Base-by-base conservation (phyloP, 768 basidiomycete species). In the Mycena vulgaris region DNA sequence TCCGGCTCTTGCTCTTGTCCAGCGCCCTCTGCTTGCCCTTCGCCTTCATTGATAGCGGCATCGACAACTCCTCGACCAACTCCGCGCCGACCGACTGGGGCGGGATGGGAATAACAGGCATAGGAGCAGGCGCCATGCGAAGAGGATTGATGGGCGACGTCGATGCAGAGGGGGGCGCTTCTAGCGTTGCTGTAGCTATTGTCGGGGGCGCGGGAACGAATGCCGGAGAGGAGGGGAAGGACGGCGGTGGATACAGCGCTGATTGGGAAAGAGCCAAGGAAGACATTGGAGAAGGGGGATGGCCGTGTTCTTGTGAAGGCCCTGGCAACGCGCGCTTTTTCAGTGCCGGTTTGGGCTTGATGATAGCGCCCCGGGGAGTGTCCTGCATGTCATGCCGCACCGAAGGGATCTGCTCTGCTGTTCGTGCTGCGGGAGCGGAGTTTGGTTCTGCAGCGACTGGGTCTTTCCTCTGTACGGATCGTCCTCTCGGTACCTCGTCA, bases 21-120 rank as follows among this genome's bases (percentile, higher is more conserved):
- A 17, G 21, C 35, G 30, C 57, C 33, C 28, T 53, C 16, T 70
- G 69, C 30, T 70, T 70, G 11, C 69, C 69, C 37, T 10, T 5
- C 23, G 69, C 69, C 27, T 66, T 66, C 17, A 21, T 39, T 13
- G 69, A 70, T 52, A 66, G 27, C 21, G 33, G 9, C 10, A 60
- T 28, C 30, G 63, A 33, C 2, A 23, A 16, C 40, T 14, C 58
- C 48, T 13, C 49, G 35, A 7, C n/a, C 37, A 39, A 11, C 14
- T 55, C 31, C 16, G 33, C 4, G 14, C 40, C 45, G 1, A 21
- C 52, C 42, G n/a, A 21, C 23, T 39, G 40, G 11, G 55, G 17
- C 40, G 30, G 28, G 21, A 23, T 6, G 13, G 59, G 27, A 23
- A 27, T 14, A 37, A 37, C 52, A 31, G 28, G 31, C 7, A 16